Base-by-base conservation (phyloP, 148 eudicot genomes). In the Suaeda aralocaspica region DNA sequence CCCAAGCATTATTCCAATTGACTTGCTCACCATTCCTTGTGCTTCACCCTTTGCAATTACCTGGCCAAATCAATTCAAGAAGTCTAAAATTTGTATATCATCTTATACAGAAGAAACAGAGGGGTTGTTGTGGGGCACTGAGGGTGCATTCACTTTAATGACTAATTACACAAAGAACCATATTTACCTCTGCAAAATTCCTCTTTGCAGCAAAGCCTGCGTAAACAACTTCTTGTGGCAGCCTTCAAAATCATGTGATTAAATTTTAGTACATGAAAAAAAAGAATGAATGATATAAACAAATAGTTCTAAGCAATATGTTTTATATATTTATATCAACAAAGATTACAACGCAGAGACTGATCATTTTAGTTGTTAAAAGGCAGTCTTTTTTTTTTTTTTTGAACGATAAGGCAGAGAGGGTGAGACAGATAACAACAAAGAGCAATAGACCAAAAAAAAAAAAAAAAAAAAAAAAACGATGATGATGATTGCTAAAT, bases 1-100 rank as follows among this genome's bases (percentile, higher is more conserved):
- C 67, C 99, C 99, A 75, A 91, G 88, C 91, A 81, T 76, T 28
- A 94, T 94, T 29, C 99, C 99, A 67, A 89, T 72, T 58, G 84
- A 91, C 85, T 94, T 94, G 92, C 99, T 91, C 82, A 94, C 97
- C 99, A 94, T 94, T 81, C 99, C 99, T 80, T 94, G 99, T 75
- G 99, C 99, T 91, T 94, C 99, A 84, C 99, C 99, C 79, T 94
- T 94, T 7, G 99, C 99, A 73, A 94, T 94, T 48, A 94, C 96
- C 98, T 93, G 85, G 49, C 68, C 75, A 56, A 69, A 70, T 63
- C 33, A 49, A 78, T 70, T 42, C 31, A 64, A 39, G 55, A 66
- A 30, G 67, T 71, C 49, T n/a, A n/a, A n/a, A n/a, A n/a, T 66
- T 22, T 30, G n/a, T n/a, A 67, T 15, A 22, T 62, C 48, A 22